Evolutionary conservation across 352 stramenopile species (phyloP).

Genomic region (Globisporangium carolinianum): DNA sequence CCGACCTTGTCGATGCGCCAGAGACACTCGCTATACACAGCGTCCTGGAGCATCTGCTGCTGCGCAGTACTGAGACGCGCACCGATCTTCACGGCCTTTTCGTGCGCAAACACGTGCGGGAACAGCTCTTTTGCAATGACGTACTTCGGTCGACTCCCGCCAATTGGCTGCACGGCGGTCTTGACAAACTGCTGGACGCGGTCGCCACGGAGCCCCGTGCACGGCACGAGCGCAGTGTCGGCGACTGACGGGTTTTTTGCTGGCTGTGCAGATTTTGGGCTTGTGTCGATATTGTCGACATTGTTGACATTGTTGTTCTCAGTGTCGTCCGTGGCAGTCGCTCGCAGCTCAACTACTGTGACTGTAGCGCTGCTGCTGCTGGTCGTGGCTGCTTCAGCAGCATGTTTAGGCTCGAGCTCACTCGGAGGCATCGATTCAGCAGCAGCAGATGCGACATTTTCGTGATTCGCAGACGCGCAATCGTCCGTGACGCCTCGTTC

Average conservation of each 20-base stretch:
- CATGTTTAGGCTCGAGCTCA: too few species aligned
- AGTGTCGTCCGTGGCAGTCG: too few species aligned
- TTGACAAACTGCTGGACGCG: slow-evolving; percentile 58
- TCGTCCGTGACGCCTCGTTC: too few species aligned
- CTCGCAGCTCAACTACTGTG: too few species aligned
- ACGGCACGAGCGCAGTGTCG: slow-evolving; percentile 29
- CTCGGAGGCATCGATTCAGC: too few species aligned
- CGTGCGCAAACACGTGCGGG: slow-evolving; percentile 44
- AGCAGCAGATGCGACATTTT: too few species aligned
- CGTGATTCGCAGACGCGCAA: too few species aligned
- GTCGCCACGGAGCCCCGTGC: slow-evolving; percentile 52
- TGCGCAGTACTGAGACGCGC: slow-evolving; percentile 47
- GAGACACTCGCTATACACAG: slow-evolving; percentile 70
- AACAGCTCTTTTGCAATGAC: slow-evolving; percentile 78
- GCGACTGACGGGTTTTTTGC: slow-evolving; percentile 2
- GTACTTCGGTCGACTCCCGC: slow-evolving; percentile 69
- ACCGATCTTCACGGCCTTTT: slow-evolving; percentile 56
- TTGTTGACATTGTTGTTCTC: neutral
- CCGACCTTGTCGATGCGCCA: slow-evolving; percentile 76
- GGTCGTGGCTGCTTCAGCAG: too few species aligned
- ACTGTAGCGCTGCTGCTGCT: too few species aligned
- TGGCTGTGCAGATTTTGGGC: neutral
- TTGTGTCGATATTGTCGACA: too few species aligned
- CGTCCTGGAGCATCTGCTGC: slow-evolving; percentile 53
- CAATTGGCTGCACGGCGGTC: slow-evolving; percentile 59